Conservation (phyloP, 257 asterid genomes). For the Capsicum baccatum region DNA sequence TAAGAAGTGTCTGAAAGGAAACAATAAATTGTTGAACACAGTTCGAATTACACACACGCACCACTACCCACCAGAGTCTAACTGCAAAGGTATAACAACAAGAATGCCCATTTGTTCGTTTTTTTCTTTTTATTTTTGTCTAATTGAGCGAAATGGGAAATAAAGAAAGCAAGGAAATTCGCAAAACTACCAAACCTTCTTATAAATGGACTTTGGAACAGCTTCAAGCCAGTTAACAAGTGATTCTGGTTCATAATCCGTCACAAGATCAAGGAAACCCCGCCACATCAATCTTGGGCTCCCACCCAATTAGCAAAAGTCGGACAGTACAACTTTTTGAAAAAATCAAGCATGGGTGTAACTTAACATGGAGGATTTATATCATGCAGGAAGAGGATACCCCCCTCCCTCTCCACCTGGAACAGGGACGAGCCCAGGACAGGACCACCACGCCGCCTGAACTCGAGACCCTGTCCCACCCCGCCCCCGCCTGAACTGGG, state of each 20-base stretch:
- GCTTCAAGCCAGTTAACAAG: constrained; percentile 79
- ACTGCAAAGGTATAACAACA: neutral
- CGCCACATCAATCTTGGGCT: constrained; percentile 83
- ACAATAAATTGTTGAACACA: neutral
- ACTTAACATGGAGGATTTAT: neutral
- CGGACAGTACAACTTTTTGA: neutral
- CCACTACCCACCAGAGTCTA: neutral
- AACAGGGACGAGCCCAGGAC: too few species aligned
- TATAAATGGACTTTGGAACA: constrained; percentile 75
- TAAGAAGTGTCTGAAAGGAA: neutral
- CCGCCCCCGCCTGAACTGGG: too few species aligned
- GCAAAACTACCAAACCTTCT: constrained; percentile 92
- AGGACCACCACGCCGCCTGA: too few species aligned
- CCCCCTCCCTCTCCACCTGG: too few species aligned
- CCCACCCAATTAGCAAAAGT: constrained; percentile 71
- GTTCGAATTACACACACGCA: neutral
- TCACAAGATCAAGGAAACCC: constrained; percentile 94
- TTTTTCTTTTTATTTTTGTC: neutral
- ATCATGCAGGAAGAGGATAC: too few species aligned
- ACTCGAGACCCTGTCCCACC: too few species aligned
- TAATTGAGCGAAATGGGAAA: neutral
- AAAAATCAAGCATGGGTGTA: neutral
- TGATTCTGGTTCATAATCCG: constrained; percentile 73
- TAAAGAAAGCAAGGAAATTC: constrained; percentile 45
- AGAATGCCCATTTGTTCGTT: neutral